These are phyloP conservation scores for Claviceps spartinae DNA, from an alignment of 2,329 filamentous ascomycete species.

Conservation along the genomic window DNA sequence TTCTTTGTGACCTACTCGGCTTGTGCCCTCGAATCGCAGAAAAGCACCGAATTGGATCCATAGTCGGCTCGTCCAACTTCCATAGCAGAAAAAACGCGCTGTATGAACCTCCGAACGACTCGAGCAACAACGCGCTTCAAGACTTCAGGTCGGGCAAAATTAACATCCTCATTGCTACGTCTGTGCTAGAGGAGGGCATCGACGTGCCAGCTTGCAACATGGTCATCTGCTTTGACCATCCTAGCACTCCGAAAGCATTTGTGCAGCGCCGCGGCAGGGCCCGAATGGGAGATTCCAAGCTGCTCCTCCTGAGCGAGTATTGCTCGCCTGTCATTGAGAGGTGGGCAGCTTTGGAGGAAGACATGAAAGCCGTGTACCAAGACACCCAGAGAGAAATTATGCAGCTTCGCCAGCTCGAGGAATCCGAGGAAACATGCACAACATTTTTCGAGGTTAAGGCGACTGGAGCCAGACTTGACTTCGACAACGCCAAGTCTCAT, in stretches of 20 bases:
- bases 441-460: constrained; percentile 23
- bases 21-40: constrained; percentile 32
- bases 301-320: constrained; percentile 32
- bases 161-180: constrained; percentile 49
- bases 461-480: constrained; percentile 51
- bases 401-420: constrained; percentile 34
- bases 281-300: constrained; percentile 34
- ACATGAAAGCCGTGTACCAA: constrained; percentile 60
- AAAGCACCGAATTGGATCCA: constrained; percentile 36
- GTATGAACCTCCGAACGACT: constrained; percentile 19
- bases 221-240: constrained; percentile 42
- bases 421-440: constrained; percentile 15
- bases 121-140: constrained; percentile 22
- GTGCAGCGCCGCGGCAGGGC: constrained; percentile 44
- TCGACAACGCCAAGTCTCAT: constrained; percentile 62
- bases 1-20: constrained; percentile 45
- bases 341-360: constrained; percentile 55
- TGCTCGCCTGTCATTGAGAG: constrained; percentile 19
- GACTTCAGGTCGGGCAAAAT: constrained; percentile 39
- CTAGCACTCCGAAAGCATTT: constrained; percentile 39
- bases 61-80: constrained; percentile 39
- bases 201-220: constrained; percentile 52
- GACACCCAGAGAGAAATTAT: constrained; percentile 43
- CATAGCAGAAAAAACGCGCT: constrained; percentile 26
- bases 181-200: constrained; percentile 54